Base-by-base conservation (phyloP, 108 stramenopile species). In the Asterionellopsis glacialis region DNA sequence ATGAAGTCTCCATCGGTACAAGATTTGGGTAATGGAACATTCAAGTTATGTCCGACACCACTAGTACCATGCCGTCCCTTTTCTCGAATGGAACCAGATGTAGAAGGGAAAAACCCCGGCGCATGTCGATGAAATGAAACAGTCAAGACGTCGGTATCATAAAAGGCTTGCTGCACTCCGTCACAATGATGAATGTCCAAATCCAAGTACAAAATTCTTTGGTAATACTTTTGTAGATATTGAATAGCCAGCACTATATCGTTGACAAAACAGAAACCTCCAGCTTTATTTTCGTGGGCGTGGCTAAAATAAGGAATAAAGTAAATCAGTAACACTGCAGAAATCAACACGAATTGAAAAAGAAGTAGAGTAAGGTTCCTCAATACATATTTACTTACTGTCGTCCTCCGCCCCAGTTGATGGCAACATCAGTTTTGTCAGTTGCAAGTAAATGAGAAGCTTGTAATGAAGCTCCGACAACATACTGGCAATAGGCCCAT, bases 221-320 rank as follows among this genome's bases (percentile, higher is more conserved):
- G 3, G 16, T 43, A 11, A 23, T 26, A 41, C 23, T 57, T 18
- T 51, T 87, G 56, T 51, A 93, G 59, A 40, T 81, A 81, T 23
- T 87, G 67, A 33, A 86, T 84, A 16, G 88, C 91, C 41, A 93
- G 66, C 11, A 90, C 91, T 42, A 83, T 72, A 65, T 93, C 91
- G 66, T 90, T 90, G 9, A 93, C 87, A 63, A 84, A 93, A 68
- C 91, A 93, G 64, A 90, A 90, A 4, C 88, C 89, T 11, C 74
- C 76, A 11, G 91, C 88, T 41, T 73, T 74, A 41, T 65, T 54
- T 19, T 72, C 73, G 47, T 88, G 86, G n/a, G 91, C 87, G 56
- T 93, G 91, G 58, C 33, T 33, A 33, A 33, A 33, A 2, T 7
- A n/a, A n/a, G n/a, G n/a, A n/a, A n/a, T n/a, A n/a, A n/a, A n/a